These are phyloP conservation scores for Salinomyces thailandicus DNA, from an alignment of 2,329 filamentous ascomycete species.

Conservation along the genomic window DNA sequence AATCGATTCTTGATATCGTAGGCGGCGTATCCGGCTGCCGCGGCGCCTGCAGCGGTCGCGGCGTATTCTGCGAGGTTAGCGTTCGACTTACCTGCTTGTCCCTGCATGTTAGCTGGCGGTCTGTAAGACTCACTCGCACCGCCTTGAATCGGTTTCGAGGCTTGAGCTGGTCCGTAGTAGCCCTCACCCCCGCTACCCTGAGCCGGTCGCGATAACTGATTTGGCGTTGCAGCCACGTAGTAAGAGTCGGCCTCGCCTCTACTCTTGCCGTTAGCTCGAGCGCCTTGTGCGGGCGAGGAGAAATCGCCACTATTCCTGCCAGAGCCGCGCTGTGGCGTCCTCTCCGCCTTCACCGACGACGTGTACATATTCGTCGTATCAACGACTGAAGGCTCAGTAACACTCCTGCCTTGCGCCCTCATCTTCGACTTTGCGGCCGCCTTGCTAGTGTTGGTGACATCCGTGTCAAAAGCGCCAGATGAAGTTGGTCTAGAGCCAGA, in stretches of 20 bases:
- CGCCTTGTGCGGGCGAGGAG: too few relatives aligned
- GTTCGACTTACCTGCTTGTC: constrained; percentile 34
- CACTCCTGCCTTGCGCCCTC: background rate
- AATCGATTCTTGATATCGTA: constrained; percentile 34
- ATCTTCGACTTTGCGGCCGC: too few relatives aligned
- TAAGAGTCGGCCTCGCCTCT: background rate
- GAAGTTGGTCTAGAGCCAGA: too few relatives aligned
- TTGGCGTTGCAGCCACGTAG: background rate
- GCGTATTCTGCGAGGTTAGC: constrained; percentile 36
- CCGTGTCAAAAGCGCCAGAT: too few relatives aligned
- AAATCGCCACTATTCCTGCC: background rate
- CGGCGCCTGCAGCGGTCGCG: constrained; percentile 28
- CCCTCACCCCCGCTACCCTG: background rate
- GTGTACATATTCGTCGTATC: background rate
- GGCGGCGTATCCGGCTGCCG: constrained; percentile 31
- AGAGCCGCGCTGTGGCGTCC: background rate
- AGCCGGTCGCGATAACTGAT: too few relatives aligned
- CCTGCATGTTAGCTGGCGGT: background rate
- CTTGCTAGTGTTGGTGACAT: too few relatives aligned
- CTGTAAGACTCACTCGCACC: too few relatives aligned
- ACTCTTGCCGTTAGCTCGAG: too few relatives aligned
- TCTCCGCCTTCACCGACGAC: background rate
- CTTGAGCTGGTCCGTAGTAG: constrained; percentile 9
- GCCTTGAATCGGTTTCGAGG: constrained; percentile 1
- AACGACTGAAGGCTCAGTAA: background rate